Evolutionary conservation across 2,329 filamentous ascomycete species (phyloP), one percentile per base, ranked within the genome.

Genomic region (Aspergillus flavus): DNA sequence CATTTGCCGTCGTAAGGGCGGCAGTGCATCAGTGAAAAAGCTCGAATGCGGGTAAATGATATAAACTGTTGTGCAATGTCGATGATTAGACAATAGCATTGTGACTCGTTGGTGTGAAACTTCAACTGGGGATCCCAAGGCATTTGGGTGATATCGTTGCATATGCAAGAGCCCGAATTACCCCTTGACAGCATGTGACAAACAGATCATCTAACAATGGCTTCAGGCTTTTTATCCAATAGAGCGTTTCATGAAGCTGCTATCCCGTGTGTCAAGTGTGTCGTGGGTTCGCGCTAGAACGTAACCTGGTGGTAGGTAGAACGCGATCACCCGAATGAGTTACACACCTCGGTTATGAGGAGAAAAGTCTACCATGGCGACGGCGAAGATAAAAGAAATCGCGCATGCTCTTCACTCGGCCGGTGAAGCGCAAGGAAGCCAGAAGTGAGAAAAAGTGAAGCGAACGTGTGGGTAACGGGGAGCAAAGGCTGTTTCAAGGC

Each of bases 311-410:
- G 21, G 48, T 7, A 54, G 39, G 7, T 43, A 41, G 23, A 11
- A 34, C 30, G 6, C 30, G 10, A 19, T 26, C 12, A 32, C 50
- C 1, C 30, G 28, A 7, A 50, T 26, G 16, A 5, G 19, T 36
- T 53, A 16, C 34, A 30, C 21, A 41, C 21, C 58, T 54, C 58
- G 58, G 58, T 41, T 59, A 59, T 11, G 21, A 32, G 11, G 53
- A 3, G 36, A 19, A 26, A 32, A n/a, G 16, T 53, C 30, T 54
- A 52, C 36, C 34, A 45, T 32, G 26, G 46, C 9, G 21, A 32
- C 16, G 32, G 45, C 32, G 56, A 54, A 32, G 58, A 54, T 54
- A 59, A 59, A 53, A 54, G 58, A 59, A 59, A 59, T 45, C 58
- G 36, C 58, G 58, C 58, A 59, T 32, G 5, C 32, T 30, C 34